Percentiles rank a stretch among this genome's conserved stretches.
Conservation (phyloP, 208 protist species). For the Trypanosomatidae sp. region DNA sequence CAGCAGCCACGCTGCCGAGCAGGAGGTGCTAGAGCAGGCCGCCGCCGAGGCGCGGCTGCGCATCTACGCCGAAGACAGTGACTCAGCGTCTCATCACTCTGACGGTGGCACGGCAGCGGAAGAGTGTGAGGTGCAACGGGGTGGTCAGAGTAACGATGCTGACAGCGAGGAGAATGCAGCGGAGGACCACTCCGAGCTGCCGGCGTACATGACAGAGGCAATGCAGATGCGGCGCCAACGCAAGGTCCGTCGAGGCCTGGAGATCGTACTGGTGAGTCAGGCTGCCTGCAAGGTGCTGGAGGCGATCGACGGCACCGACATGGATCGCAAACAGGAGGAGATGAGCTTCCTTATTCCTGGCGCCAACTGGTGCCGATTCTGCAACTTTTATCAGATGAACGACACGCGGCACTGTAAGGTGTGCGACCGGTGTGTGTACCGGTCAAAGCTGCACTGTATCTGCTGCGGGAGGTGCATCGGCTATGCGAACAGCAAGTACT, state of each 20-base stretch:
- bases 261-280: slow-evolving; percentile 32
- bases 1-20: slow-evolving; percentile 11
- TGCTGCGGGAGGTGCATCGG: slow-evolving; percentile 85
- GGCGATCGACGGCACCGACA: slow-evolving; percentile 28
- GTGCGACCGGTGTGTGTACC: slow-evolving; percentile 75
- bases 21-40: slow-evolving; percentile 16
- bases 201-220: slow-evolving; percentile 35
- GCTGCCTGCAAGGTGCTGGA: slow-evolving; percentile 37
- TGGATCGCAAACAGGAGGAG: slow-evolving; percentile 35
- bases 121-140: not conserved
- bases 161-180: slow-evolving; percentile 8
- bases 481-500: slow-evolving; percentile 75
- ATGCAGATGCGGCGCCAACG: slow-evolving; percentile 40
- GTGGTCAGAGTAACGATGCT: not conserved
- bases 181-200: slow-evolving; percentile 17
- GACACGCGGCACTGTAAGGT: slow-evolving; percentile 79
- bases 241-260: slow-evolving; percentile 37
- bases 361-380: slow-evolving; percentile 54
- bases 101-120: not conserved
- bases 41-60: slow-evolving; percentile 26
- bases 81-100: not conserved
- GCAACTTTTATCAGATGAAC: slow-evolving; percentile 69
- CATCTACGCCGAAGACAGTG: slow-evolving; percentile 9
- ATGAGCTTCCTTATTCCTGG: slow-evolving; percentile 57
- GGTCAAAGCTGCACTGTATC: slow-evolving; percentile 79